Base-by-base conservation (phyloP, 495 filamentous ascomycete genomes). In the Cryomyces minteri region DNA sequence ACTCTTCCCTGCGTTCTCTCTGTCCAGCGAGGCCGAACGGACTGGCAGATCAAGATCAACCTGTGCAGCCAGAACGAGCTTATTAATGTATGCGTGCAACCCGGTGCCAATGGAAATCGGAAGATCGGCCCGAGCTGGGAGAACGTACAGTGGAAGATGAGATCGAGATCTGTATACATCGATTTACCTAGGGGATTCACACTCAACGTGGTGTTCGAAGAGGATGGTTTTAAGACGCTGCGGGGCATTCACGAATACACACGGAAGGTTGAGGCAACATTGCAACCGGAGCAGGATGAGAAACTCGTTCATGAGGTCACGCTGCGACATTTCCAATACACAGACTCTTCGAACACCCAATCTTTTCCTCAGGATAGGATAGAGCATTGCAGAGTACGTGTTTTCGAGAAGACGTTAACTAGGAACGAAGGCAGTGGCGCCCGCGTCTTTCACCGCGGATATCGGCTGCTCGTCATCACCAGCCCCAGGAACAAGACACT, bases 171-270 rank as follows among this genome's bases (percentile, higher is more conserved):
- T 4, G 66, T 93, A 51, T 67, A 72, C 28, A 61, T 92, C 30
- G 71, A 70, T 44, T 60, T 92, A 9, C 76, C 80, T 3, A 71
- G 78, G 39, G 77, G 79, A 1, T 81, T 85, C 51, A 63, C 76
- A 38, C 55, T 88, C 31, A 69, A 72, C 40, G 60, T 92, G 6
- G 70, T 76, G 45, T 83, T 82, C 62, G 65, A 66, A 9, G 81
- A 86, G 54, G 67, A 71, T 7, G 82, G 87, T 52, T 88, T 80
- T 64, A 76, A 74, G 47, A 76, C 68, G 25, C 57, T 93, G 10
- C 85, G 80, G 74, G 77, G 76, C 48, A 83, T 90, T 54, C 80
- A 80, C 47, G 82, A 90, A 43, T 84, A 88, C 50, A 81, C 79
- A 25, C 71, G 70, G 32, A 81, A 79, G 52, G 74, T 86, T 0